Base-by-base conservation (phyloP, 2,329 filamentous ascomycete genomes). In the Arthrobotrys iridis region DNA sequence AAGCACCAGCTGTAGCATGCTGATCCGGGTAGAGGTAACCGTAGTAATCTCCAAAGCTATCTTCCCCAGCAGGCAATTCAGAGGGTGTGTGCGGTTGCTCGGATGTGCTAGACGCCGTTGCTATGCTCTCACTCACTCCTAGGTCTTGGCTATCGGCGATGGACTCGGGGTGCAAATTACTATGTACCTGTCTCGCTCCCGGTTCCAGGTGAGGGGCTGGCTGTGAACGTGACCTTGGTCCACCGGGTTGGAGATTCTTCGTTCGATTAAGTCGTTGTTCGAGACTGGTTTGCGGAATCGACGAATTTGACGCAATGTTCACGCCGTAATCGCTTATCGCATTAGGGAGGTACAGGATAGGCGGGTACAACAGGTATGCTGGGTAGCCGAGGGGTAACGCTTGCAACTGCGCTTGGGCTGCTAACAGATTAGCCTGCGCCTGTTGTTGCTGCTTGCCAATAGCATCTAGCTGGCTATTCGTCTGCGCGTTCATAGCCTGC, bases 11-110 rank as follows among this genome's bases (percentile, higher is more conserved):
- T 10, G 71, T 41, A 4, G 75, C 50, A 37, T 77, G 76, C 37
- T 78, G 60, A 7, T 77, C 77, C 15, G 77, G 76, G 2, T 77
- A 72, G 15, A 81, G 35, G 33, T 74, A 74, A 4, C 62, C 70
- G 11, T 67, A 74, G 30, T 74, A 74, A 10, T 74, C 70, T 1
- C 62, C 70, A 43, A 67, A 74, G 15, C 55, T 74, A 26, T 74
- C 70, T 48, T 74, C 70, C 2, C 55, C 48, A 11, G 68, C 26
- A 24, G 24, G 40, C 24, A 60, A 24, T 48, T 74, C 70, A 50
- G 52, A 66, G 41, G 70, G 70, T 7, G 70, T 74, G n/a, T 46
- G 45, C 15, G 70, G 70, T 20, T 74, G 70, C 37, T 74, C 70
- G 6, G 70, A 74, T 35, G 70, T 74, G 22, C 70, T 74, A 48